These are phyloP conservation scores for Suillus spraguei DNA, from an alignment of 768 basidiomycete genomes.

Conservation along the genomic window DNA sequence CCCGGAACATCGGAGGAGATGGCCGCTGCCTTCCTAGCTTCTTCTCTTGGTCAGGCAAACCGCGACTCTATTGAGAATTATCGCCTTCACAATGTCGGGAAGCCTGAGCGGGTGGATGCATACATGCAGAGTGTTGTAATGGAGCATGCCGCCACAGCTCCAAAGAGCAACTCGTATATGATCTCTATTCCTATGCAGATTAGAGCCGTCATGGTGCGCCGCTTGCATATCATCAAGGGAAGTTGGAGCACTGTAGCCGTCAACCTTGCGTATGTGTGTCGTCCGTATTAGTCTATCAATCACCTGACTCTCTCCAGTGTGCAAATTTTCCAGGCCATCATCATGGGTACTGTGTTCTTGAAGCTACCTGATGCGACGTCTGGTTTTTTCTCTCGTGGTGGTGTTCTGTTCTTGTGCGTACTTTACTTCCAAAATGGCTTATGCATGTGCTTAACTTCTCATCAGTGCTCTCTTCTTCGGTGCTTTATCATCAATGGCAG, in stretches of 20 bases:
- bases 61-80: constrained; percentile 51
- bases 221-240: constrained; percentile 47
- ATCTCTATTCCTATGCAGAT: constrained; percentile 52
- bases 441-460: neutral
- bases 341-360: constrained; percentile 76
- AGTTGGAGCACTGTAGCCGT: constrained; percentile 39
- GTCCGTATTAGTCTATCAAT: neutral
- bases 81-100: constrained; percentile 48
- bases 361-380: constrained; percentile 70
- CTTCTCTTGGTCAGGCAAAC: constrained; percentile 44
- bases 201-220: constrained; percentile 46
- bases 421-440: constrained; percentile 27
- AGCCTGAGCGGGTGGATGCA: constrained; percentile 40
- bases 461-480: constrained; percentile 58
- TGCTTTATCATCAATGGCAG: constrained; percentile 60
- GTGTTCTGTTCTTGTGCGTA: constrained; percentile 74
- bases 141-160: constrained; percentile 53
- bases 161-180: constrained; percentile 46
- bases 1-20: constrained; percentile 59
- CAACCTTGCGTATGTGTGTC: constrained; percentile 19
- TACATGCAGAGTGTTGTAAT: constrained; percentile 52
- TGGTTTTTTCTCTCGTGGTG: constrained; percentile 87
- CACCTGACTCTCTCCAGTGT: constrained; percentile 36
- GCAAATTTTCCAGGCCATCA: constrained; percentile 42
- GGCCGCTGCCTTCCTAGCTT: constrained; percentile 48